Evolutionary conservation across 148 eudicot species (phyloP).

Genomic region (Suaeda aralocaspica): DNA sequence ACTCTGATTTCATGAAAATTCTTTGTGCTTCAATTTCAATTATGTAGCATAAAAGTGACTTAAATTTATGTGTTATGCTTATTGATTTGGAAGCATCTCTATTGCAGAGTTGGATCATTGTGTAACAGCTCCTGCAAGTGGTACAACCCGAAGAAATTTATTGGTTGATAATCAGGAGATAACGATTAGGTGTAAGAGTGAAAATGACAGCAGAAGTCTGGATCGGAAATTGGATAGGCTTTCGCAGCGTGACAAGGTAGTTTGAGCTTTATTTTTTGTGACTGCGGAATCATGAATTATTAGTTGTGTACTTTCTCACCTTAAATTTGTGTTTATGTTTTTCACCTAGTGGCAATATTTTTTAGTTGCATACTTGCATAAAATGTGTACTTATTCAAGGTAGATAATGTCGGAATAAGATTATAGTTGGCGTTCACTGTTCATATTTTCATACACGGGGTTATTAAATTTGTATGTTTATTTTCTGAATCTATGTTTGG

Average conservation of each 20-base stretch:
- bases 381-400: background rate
- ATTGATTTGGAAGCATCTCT: slow-evolving; percentile 19
- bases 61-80: background rate
- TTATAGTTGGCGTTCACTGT: too few species aligned
- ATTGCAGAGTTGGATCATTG: slow-evolving; percentile 60
- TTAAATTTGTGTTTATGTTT: background rate
- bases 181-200: slow-evolving; percentile 56
- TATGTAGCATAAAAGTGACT: background rate
- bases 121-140: slow-evolving; percentile 53
- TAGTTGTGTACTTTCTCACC: background rate
- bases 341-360: background rate
- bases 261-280: slow-evolving; percentile 2
- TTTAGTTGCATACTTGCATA: background rate
- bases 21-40: background rate
- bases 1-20: too few species aligned
- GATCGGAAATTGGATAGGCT: slow-evolving; percentile 65
- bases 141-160: slow-evolving; percentile 32
- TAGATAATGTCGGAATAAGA: background rate
- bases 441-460: too few species aligned
- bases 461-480: too few species aligned
- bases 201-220: slow-evolving; percentile 44
- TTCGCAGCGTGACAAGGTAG: slow-evolving; percentile 82
- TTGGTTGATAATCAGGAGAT: slow-evolving; percentile 43
- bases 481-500: too few species aligned
- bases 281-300: background rate